Base-by-base conservation (phyloP, 139 green algal genomes). In the Picochlorum sp. region DNA sequence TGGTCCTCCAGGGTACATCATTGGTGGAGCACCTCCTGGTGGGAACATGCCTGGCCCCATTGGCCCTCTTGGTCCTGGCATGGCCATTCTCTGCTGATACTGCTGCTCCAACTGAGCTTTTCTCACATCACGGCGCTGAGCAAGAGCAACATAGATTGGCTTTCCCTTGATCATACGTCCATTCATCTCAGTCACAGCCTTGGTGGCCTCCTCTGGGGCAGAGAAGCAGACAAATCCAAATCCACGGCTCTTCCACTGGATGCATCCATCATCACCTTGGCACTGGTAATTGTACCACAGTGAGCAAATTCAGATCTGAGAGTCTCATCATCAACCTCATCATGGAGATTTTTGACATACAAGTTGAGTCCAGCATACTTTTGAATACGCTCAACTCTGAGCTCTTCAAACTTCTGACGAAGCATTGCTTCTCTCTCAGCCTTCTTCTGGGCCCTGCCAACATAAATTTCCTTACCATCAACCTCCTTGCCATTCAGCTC, bases 191-290 rank as follows among this genome's bases (percentile, higher is more conserved):
- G 82, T 89, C 34, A 96, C 85, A 4, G 90, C 89, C 4, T 76
- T 71, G 0, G 85, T 88, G 41, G 90, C 90, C 72, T 95, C 87
- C 61, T 95, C 86, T 55, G 81, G 77, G 44, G 61, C 80, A 68
- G 71, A 86, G 81, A 85, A 95, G 86, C 88, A 95, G n/a, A 96
- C 89, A 66, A 96, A 96, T 59, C 90, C 90, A 71, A 95, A 95
- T 61, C 89, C 86, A 57, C 79, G 79, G 64, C 73, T 82, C 79
- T 92, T 92, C 70, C 76, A 54, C 8, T 54, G 41, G 66, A 76
- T 6, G 70, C 52, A 71, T 94, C 90, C 24, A 63, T 66, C 89
- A 96, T 96, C 20, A 95, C 84, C 81, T 96, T 96, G 72, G 82
- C 83, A 3, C 72, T 86, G 38, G 82, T 91, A 76, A 96, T 96